A percentile compares a stretch with the other conserved stretches of the same genome.
phyloP scores from a whole-genome alignment of 352 stramenopile species.

The Pythium phragmitis region DNA sequence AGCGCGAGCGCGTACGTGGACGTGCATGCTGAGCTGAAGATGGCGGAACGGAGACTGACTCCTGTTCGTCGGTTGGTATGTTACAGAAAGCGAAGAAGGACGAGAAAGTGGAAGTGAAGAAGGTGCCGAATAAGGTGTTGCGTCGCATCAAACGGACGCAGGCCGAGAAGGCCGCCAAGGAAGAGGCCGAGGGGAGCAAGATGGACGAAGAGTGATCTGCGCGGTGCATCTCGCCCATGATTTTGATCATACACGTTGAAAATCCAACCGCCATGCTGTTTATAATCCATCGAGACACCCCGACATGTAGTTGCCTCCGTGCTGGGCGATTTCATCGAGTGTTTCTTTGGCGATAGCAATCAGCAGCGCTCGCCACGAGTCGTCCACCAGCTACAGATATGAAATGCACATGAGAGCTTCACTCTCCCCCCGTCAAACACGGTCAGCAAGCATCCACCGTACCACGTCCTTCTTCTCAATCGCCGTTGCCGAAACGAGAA shows the following conservation, averaged over 20 bases:
- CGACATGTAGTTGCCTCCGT: constrained; percentile 57
- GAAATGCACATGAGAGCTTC: background rate
- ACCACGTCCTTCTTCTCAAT: constrained; percentile 57
- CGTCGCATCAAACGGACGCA: constrained; percentile 35
- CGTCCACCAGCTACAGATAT: constrained; percentile 46
- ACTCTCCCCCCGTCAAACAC: background rate
- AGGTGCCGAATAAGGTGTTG: constrained; percentile 42
- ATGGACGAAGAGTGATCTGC: constrained; percentile 22
- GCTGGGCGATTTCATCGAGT: constrained; percentile 62
- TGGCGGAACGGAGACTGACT: background rate
- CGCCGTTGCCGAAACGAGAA: constrained; percentile 44
- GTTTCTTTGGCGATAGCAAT: constrained; percentile 63
- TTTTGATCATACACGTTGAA: no score
- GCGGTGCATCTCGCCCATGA: no score
- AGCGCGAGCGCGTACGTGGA: constrained; percentile 34
- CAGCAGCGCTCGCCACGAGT: constrained; percentile 54
- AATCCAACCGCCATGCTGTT: background rate
- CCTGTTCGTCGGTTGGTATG: background rate
- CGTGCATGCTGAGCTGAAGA: background rate
- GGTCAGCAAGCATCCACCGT: background rate
- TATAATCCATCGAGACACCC: constrained; percentile 58
- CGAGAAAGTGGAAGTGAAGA: constrained; percentile 37
- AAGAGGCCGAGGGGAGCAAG: constrained; percentile 18
- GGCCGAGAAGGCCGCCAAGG: constrained; percentile 28
- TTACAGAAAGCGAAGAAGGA: constrained; percentile 30